Evolutionary conservation across 2,329 filamentous ascomycete genomes (phyloP), one percentile per base, ranked within the genome.

Genomic region (Epichloe uncinata): DNA sequence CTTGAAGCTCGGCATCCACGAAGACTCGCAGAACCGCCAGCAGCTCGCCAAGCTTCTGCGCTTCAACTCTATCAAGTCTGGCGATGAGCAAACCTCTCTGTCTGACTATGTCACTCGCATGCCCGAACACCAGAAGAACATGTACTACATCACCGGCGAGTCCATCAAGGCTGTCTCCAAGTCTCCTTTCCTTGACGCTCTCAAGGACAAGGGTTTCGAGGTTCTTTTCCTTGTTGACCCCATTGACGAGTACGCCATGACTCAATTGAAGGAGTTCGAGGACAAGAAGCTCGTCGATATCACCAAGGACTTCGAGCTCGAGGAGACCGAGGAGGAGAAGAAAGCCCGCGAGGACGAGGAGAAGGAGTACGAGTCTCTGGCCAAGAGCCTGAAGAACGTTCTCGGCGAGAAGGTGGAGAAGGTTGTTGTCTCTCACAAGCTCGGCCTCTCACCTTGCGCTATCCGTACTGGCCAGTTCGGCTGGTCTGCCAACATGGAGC

Each of bases 71-170:
- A 98, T 93, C 79, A 97, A 96, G 84, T 95, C 91, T 71, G 90
- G 87, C 59, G 90, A 95, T 63, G 93, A 98, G 78, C 73, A 78
- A 66, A 97, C 91, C 61, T 98, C 93, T 50, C 87, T 98, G 69
- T 71, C 84, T 55, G 93, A 98, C 85, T 98, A 98, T 74, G 79
- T 97, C 70, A 96, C 93, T 60, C 93, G 93, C 75, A 98, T 98
- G 93, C 85, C 88, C 54, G 91, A 97, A 81, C 91, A 97, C 81
- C 93, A 98, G 84, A 96, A 97, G 85, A 90, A 98, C 77, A 89
- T 98, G 75, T 98, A 98, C 85, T 98, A 97, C 87, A 98, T 98
- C 81, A 98, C 93, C 57, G 93, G 93, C 76, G 93, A 98, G 84
- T 95, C 91, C 52, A 84, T 95, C 77, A 96, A 96, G 83, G 93